Percentiles rank a stretch among this genome's conserved stretches.
Evolutionary conservation across 2,329 filamentous ascomycete genomes (phyloP).

Genomic region (Pleurostoma richardsiae): DNA sequence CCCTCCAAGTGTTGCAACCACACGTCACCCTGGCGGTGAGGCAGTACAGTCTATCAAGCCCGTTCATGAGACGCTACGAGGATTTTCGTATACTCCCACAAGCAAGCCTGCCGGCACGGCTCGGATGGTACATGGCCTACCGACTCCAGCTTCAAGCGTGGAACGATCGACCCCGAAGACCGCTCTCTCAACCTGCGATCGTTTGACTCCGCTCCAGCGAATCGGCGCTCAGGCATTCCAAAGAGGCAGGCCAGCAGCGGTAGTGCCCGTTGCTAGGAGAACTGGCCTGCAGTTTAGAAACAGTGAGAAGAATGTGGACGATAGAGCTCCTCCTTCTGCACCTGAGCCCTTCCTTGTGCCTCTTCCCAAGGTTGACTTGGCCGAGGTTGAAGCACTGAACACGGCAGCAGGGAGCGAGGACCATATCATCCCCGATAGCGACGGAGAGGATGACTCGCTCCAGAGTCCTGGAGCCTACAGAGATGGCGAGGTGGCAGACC

Average conservation of each 20-base stretch:
- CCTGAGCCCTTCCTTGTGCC: slow-evolving; percentile 51
- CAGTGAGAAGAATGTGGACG: slow-evolving; percentile 17
- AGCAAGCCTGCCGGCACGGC: slow-evolving; percentile 14
- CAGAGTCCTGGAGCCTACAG: no score
- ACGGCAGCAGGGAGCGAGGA: slow-evolving; percentile 49
- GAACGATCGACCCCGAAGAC: slow-evolving; percentile 10
- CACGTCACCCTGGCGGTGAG: neutral
- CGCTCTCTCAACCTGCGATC: slow-evolving; percentile 23
- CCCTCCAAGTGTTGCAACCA: neutral
- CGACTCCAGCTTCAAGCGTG: slow-evolving; percentile 26
- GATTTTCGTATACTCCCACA: slow-evolving; percentile 17
- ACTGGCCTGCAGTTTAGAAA: slow-evolving; percentile 11
- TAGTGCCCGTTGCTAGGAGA: no score
- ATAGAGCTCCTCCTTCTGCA: slow-evolving; percentile 22
- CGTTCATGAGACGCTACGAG: slow-evolving; percentile 13
- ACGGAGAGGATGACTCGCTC: slow-evolving; percentile 34
- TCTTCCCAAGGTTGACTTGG: slow-evolving; percentile 47
- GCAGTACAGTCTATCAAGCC: slow-evolving; percentile 5
- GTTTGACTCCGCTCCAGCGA: slow-evolving; percentile 39
- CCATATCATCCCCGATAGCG: slow-evolving; percentile 48
- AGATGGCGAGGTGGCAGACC: no score
- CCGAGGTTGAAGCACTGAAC: slow-evolving; percentile 48
- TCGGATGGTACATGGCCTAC: slow-evolving; percentile 33
- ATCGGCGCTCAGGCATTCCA: slow-evolving; percentile 41
- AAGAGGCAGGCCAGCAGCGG: slow-evolving; percentile 13